Base-by-base conservation (phyloP, 2,329 filamentous ascomycete species). In the Aspergillus tubingensis region DNA sequence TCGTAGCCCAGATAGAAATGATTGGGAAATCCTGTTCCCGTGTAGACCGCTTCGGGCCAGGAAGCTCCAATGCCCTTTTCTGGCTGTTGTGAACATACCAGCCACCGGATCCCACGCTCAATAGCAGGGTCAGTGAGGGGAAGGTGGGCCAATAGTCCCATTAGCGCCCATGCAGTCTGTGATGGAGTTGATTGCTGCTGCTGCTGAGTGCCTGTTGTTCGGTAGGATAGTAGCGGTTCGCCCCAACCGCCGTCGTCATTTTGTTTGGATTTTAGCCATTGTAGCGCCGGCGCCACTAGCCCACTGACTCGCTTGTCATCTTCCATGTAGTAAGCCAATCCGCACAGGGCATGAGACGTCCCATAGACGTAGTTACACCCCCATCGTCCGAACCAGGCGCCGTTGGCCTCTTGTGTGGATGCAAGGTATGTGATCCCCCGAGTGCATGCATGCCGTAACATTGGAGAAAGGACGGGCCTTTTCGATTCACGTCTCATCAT, bases 311-410 rank as follows among this genome's bases (percentile, higher is more conserved):
- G 30, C 4, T 39, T 3, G 10, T 62, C 17, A 17, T 62, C 54
- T 2, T 59, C 11, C 1, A 6, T 6, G 15, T 69, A 71, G 47
- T 71, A 66, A 0, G 60, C 58, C 6, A 77, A 55, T 0, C 72
- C 75, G 48, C 70, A 71, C 3, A 77, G 64, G 0, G 64, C 69
- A 60, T 71, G 66, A 54, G 70, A 68, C 3, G 74, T 77, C 1
- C 74, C 74, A 48, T 73, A 74, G 6, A 76, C 58, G 54, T 77
- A 77, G 57, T 77, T 77, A 25, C 56, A 52, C 0, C 69, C 72
- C 74, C 74, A 77, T 11, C 75, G 69, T 3, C 73, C 72, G 36
- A 55, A 73, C 74, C 74, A 77, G 1, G 57, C 52, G 4, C 74
- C 74, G 2, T 27, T 63, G 1, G 60, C 3, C 39, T 75, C 70